Percentiles rank a stretch among this genome's conserved stretches.
These are phyloP conservation scores for Phytopythium cucurbitacearum DNA, from an alignment of 352 stramenopile species.

Conservation along the genomic window DNA sequence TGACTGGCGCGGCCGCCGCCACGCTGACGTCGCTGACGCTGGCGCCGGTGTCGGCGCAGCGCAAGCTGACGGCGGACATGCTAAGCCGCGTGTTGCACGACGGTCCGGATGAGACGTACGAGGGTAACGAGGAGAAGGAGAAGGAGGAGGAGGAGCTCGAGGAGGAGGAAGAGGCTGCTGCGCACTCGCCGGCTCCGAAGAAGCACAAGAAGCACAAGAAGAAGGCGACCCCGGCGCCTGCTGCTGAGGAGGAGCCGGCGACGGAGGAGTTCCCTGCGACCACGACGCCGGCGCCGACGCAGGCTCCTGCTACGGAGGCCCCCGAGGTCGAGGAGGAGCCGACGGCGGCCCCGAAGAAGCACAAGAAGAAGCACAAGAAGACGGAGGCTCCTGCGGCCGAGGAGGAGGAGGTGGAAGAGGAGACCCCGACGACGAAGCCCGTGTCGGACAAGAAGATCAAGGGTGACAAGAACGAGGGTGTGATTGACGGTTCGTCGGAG, in stretches of 20 bases:
- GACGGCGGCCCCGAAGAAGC: constrained; percentile 6
- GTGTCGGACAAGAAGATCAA: constrained; percentile 69
- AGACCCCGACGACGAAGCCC: not conserved
- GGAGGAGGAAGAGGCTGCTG: constrained; percentile 10
- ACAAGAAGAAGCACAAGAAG: constrained; percentile 24
- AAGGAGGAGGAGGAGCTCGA: constrained; percentile 15
- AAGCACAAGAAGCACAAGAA: constrained; percentile 43
- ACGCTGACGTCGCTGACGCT: constrained; percentile 21
- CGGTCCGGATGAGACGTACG: constrained; percentile 4
- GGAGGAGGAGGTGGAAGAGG: constrained; percentile 9
- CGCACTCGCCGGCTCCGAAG: constrained; percentile 14
- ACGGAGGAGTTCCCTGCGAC: constrained; percentile 2
- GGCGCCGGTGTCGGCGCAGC: constrained; percentile 19
- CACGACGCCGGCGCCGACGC: not conserved
- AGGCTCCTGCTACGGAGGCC: constrained; percentile 8
- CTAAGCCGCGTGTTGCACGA: constrained; percentile 4
- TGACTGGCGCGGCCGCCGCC: constrained; percentile 5
- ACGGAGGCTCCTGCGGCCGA: not conserved
- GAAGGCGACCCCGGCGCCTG: constrained; percentile 1
- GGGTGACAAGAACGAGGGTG: constrained; percentile 66
- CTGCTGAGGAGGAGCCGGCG: constrained; percentile 16
- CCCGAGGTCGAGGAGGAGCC: constrained; percentile 5
- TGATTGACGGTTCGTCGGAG: constrained; percentile 76
- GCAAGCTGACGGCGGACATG: constrained; percentile 18
- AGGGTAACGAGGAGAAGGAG: constrained; percentile 12